Base-by-base conservation (phyloP, 768 basidiomycete species). In the Naganishia onofrii region DNA sequence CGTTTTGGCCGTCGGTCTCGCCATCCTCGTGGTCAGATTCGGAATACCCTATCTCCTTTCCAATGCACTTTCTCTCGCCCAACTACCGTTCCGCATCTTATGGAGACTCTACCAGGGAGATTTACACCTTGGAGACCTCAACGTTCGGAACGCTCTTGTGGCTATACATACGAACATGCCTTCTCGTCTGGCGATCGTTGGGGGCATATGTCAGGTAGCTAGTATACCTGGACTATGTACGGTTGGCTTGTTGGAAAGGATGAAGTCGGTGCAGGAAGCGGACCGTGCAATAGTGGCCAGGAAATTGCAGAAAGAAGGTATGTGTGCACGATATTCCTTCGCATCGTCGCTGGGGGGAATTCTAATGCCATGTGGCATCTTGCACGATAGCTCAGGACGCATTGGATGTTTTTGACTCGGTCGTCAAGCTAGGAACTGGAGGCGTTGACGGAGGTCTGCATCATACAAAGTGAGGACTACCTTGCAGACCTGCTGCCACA, bases 401-500 rank as follows among this genome's bases (percentile, higher is more conserved):
- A 19, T 28, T 51, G 44, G 55, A 65, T 21, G 68, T 72, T 32
- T 72, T 72, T 54, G 67, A 72, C 15, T 67, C 65, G 32, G 67
- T 72, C 31, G 17, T 57, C 44, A 65, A 52, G 51, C 60, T 72
- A 23, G 71, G 71, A 55, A 67, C 57, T 15, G 71, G 71, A 5
- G 71, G 71, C 19, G 56, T 56, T 9, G 71, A 72, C 28, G 67
- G 67, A 21, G 71, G 71, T 3, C 36, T 72, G n/a, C 63, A 72
- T 42, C 67, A 72, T 51, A 72, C 71, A 23, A 67, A 67, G 71
- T 72, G 19, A 69, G 67, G 26, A 10, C 15, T 2, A 48, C 1
- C 15, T 36, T n/a, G 15, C 10, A 26, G n/a, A 34, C n/a, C n/a
- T 52, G 7, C 21, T 15, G 3, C 26, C 28, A 32, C 13, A n/a